phyloP scores from a whole-genome alignment of 2,329 filamentous ascomycete genomes.

The Escovopsis sp. region DNA sequence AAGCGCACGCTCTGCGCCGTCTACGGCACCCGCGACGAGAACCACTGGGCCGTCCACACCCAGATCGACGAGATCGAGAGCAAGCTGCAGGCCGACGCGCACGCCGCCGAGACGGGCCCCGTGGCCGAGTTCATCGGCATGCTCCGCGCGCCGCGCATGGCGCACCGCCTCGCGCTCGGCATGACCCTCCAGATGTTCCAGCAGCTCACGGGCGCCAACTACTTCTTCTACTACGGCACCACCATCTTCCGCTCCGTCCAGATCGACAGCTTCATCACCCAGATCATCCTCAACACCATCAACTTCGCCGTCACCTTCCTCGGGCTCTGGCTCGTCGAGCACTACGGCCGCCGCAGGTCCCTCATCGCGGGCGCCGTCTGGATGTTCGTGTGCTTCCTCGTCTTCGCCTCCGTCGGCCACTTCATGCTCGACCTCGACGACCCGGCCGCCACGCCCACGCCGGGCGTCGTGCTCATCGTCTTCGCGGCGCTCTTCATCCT shows the following conservation, averaged over 20 bases:
- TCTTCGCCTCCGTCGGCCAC: slow-evolving; percentile 39
- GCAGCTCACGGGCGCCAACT: slow-evolving; percentile 54
- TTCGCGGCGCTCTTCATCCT: slow-evolving; percentile 51
- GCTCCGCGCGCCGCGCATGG: slow-evolving; percentile 49
- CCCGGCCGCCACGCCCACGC: slow-evolving; percentile 21
- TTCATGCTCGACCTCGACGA: slow-evolving; percentile 26
- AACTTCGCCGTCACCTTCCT: slow-evolving; percentile 54
- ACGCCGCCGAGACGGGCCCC: slow-evolving; percentile 18
- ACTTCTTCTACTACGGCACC: slow-evolving; percentile 51
- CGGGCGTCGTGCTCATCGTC: slow-evolving; percentile 47
- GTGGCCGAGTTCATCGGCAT: slow-evolving; percentile 39
- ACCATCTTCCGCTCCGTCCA: slow-evolving; percentile 31
- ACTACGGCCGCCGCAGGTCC: slow-evolving; percentile 48
- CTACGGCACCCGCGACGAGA: slow-evolving; percentile 26
- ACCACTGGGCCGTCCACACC: slow-evolving; percentile 29
- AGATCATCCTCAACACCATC: slow-evolving; percentile 52
- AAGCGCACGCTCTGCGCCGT: slow-evolving; percentile 32
- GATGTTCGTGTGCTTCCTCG: slow-evolving; percentile 46
- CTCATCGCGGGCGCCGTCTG: slow-evolving; percentile 48
- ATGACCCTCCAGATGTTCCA: slow-evolving; percentile 50
- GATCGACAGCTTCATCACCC: slow-evolving; percentile 48
- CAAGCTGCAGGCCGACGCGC: slow-evolving; percentile 35
- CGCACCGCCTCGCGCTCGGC: slow-evolving; percentile 46
- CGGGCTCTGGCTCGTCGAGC: slow-evolving; percentile 56
- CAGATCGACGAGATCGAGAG: slow-evolving; percentile 39